These are phyloP conservation scores for Termitomyces sp. DNA, from an alignment of 1,284 basidiomycete genomes.

Conservation along the genomic window DNA sequence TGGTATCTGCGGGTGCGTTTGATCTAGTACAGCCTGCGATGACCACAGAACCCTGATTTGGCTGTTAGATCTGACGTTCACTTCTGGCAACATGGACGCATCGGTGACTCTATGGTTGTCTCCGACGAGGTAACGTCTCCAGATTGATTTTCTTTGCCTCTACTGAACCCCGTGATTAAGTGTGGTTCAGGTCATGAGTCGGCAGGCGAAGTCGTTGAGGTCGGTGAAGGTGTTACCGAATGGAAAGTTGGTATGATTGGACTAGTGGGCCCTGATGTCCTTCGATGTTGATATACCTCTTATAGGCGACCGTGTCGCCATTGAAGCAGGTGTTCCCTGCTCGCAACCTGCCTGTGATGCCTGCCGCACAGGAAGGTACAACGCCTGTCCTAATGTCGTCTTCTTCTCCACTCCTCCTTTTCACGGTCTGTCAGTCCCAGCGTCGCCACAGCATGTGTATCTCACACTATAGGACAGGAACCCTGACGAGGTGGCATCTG, in stretches of 20 bases:
- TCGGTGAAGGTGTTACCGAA: conserved; percentile 55
- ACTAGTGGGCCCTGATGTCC: background rate
- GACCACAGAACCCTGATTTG: background rate
- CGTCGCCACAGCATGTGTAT: background rate
- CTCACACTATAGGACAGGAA: conserved; percentile 31
- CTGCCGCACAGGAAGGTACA: conserved; percentile 56
- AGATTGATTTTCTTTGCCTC: background rate
- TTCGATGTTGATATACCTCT: background rate
- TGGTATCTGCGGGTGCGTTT: conserved; percentile 56
- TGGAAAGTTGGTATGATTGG: conserved; percentile 45
- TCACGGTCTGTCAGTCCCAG: conserved; percentile 36
- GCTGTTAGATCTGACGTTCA: conserved; percentile 52
- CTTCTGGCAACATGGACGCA: conserved; percentile 61
- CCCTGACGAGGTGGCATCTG: conserved; percentile 54
- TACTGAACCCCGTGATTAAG: conserved; percentile 25
- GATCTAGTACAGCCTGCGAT: background rate
- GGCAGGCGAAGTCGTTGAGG: conserved; percentile 55
- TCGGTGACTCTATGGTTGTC: conserved; percentile 64
- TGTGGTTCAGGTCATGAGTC: conserved; percentile 64
- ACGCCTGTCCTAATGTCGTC: conserved; percentile 56
- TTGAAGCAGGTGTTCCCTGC: conserved; percentile 61
- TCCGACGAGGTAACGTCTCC: conserved; percentile 44
- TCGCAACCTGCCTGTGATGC: conserved; percentile 52
- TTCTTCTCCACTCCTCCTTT: conserved; percentile 66
- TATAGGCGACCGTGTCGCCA: conserved; percentile 57